Percentiles rank a stretch among this genome's conserved stretches.
These are phyloP conservation scores for Colletotrichum lupini DNA, from an alignment of 2,329 filamentous ascomycete species.

Conservation along the genomic window DNA sequence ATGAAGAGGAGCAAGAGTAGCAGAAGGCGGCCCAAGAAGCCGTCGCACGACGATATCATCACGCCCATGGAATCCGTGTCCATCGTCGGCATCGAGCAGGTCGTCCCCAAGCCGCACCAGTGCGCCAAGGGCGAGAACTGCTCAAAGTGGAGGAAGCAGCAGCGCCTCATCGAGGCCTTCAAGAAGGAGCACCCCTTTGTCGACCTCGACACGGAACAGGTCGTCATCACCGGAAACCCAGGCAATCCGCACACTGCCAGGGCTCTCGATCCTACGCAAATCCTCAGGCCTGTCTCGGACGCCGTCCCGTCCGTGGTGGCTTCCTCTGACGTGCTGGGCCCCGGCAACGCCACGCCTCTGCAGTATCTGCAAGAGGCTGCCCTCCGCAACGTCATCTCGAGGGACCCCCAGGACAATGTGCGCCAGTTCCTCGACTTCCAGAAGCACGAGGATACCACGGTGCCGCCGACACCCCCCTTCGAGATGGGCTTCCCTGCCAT, in stretches of 20 bases:
- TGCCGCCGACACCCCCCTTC: conserved; percentile 77
- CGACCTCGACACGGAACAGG: conserved; percentile 71
- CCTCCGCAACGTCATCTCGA: conserved; percentile 74
- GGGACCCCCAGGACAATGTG: conserved; percentile 93
- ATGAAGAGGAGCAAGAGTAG: conserved; percentile 52
- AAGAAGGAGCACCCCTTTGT: conserved; percentile 79
- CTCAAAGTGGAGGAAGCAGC: conserved; percentile 83
- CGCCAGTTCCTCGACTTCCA: conserved; percentile 92
- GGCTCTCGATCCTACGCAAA: conserved; percentile 65
- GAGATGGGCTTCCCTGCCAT: conserved; percentile 65
- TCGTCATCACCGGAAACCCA: conserved; percentile 82
- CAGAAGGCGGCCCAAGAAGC: conserved; percentile 50
- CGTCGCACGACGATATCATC: conserved; percentile 71
- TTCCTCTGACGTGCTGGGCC: conserved; percentile 89
- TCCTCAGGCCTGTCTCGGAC: conserved; percentile 77
- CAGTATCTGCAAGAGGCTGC: conserved; percentile 78
- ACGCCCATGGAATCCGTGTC: conserved; percentile 86
- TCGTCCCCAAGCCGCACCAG: conserved; percentile 84
- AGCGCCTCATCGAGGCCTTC: conserved; percentile 80
- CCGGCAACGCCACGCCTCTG: conserved; percentile 70
- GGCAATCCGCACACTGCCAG: conserved; percentile 77
- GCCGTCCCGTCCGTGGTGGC: conserved; percentile 85
- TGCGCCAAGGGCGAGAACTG: conserved; percentile 91
- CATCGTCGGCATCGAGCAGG: conserved; percentile 91
- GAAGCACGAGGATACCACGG: conserved; percentile 66